Base-by-base conservation (phyloP, 2,329 filamentous ascomycete genomes). In the Venturiaceae sp. region DNA sequence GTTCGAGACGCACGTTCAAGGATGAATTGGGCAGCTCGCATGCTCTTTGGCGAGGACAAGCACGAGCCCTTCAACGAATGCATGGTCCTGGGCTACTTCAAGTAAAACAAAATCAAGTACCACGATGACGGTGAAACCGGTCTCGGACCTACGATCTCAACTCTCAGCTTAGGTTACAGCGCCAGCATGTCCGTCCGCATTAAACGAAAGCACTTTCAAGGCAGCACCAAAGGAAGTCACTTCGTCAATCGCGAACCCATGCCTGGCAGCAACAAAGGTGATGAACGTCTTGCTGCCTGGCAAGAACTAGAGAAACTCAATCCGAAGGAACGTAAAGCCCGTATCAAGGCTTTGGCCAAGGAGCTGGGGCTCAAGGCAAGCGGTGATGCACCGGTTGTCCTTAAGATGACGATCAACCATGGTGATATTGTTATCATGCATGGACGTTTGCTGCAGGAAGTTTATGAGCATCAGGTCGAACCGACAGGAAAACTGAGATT, bases 371-470 rank as follows among this genome's bases (percentile, higher is more conserved):
- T 36, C 21, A 11, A 26, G 3, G 44, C 11, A 19, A 58, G 9
- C 9, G 19, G 26, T 13, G 19, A 34, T 13, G 55, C 26, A 5
- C 41, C 66, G 62, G 46, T 65, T 21, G 57, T 71, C 8, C 69
- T 83, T 11, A 72, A 68, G 1, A 67, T 83, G 65, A 69, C 72
- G 1, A 69, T 88, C 3, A 73, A 76, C 7, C 84, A 88, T 65
- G 85, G 84, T 0, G 84, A 87, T 65, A 78, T 87, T 14, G 76
- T 83, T 2, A 71, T 86, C 19, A 87, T 87, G 83, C 78, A 84
- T 63, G 84, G 83, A 0, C 71, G 70, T 0, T 70, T 73, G 0
- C 80, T 88, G 11, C 85, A 88, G 63, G 73, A 76, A 62, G 73
- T 77, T 19, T 83, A 84, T 58, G 82, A 86, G 76, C 82, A 85